Evolutionary conservation across 2,329 filamentous ascomycete genomes (phyloP).

Genomic region (Endothia cerciana): DNA sequence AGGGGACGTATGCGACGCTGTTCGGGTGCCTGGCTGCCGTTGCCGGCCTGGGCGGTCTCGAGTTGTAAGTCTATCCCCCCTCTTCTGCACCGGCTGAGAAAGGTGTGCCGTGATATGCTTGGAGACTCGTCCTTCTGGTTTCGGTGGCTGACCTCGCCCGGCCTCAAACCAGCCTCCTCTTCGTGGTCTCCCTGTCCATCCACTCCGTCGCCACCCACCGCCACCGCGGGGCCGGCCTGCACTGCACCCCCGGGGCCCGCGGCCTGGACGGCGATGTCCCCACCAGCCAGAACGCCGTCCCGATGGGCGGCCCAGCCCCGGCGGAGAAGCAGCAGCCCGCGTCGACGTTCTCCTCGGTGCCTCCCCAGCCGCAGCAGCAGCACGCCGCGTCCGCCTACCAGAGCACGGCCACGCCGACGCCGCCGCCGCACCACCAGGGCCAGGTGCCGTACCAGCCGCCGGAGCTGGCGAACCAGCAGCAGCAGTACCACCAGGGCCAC

Average conservation of each 20-base stretch:
- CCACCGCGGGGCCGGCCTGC: constrained; percentile 49
- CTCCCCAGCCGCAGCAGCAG: constrained; percentile 28
- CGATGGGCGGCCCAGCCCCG: constrained; percentile 28
- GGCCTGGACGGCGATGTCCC: background rate
- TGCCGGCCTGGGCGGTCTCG: constrained; percentile 45
- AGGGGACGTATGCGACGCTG: constrained; percentile 27
- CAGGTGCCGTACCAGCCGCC: constrained; percentile 31
- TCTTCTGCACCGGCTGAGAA: background rate
- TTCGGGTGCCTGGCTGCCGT: constrained; percentile 40
- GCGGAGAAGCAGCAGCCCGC: constrained; percentile 30
- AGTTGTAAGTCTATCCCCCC: constrained; percentile 45
- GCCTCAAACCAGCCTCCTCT: constrained; percentile 44
- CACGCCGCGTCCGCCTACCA: constrained; percentile 28
- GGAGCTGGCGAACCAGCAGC: constrained; percentile 17
- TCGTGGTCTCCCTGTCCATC: constrained; percentile 45
- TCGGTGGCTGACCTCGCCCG: background rate
- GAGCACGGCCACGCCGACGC: constrained; percentile 27
- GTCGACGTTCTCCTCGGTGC: constrained; percentile 1
- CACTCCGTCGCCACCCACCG: constrained; percentile 47
- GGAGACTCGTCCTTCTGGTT: too few relatives aligned
- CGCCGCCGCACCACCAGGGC: constrained; percentile 23
- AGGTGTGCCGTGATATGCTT: background rate
- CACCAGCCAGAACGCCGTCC: constrained; percentile 23
- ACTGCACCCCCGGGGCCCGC: constrained; percentile 37
- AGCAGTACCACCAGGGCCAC: constrained; percentile 24